Evolutionary conservation across 1,284 basidiomycete genomes (phyloP).

Genomic region (Schizophyllum amplum): DNA sequence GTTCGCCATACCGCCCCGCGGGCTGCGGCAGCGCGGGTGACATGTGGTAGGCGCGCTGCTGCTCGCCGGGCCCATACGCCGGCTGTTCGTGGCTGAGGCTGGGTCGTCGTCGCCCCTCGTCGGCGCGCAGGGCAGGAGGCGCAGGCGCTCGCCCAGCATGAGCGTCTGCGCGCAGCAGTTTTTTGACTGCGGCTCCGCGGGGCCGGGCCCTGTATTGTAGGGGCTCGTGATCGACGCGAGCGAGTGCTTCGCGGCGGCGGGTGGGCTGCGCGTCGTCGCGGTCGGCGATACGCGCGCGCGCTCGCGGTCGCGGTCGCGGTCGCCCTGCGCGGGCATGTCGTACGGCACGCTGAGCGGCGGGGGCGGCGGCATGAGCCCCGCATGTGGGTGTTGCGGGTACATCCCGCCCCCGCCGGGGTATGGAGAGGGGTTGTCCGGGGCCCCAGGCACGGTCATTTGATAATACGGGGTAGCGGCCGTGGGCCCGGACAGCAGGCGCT

Average conservation of each 20-base stretch:
- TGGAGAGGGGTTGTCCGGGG: background rate
- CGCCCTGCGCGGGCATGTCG: background rate
- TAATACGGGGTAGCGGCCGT: constrained; percentile 1
- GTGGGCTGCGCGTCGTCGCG: background rate
- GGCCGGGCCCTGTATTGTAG: constrained; percentile 1
- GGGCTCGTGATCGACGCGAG: constrained; percentile 10
- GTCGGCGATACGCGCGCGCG: background rate
- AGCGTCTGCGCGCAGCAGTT: constrained; percentile 12
- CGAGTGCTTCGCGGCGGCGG: constrained; percentile 3
- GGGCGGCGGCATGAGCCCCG: background rate
- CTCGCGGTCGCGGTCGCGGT: background rate
- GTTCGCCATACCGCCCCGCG: background rate
- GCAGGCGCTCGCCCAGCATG: constrained; percentile 13
- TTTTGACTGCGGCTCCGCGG: constrained; percentile 8
- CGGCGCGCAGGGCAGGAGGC: constrained; percentile 1
- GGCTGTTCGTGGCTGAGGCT: background rate
- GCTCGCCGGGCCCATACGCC: background rate
- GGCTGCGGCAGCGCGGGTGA: no score
- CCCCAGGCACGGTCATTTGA: background rate
- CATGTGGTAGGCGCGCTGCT: background rate
- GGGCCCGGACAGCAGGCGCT: constrained; percentile 3
- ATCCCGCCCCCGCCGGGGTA: background rate
- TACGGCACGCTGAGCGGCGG: background rate
- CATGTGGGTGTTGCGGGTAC: background rate
- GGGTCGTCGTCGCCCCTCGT: constrained; percentile 1